Base-by-base conservation (phyloP, 2,329 filamentous ascomycete genomes). In the Camptophora hylomeconis region DNA sequence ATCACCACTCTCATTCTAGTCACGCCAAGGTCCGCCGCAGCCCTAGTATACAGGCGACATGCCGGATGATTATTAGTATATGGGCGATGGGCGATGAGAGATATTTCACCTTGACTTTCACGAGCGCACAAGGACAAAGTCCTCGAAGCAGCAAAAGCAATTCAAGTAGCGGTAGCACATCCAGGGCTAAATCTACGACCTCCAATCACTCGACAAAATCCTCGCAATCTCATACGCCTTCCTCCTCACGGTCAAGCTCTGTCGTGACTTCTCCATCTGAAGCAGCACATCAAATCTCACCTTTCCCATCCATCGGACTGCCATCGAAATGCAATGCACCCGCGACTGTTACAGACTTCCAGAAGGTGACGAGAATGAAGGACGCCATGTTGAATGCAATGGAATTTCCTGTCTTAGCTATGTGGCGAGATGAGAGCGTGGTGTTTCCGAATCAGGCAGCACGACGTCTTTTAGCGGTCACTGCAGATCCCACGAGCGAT, bases 391-490 rank as follows among this genome's bases (percentile, higher is more conserved):
- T 87, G 5, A 78, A 83, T 46, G 80, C 73, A 20, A 80, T 80
- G 15, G 68, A 72, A 36, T 73, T 81, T 47, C 80, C 80, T 0
- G 75, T 82, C 13, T 59, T 84, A 24, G 75, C 77, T 14, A 80
- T 84, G 72, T 86, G 80, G 80, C 78, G 75, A 46, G 80, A 87
- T 40, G 72, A 77, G 30, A 77, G 70, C 26, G 72, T 83, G 25
- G 74, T 71, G 0, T 73, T 83, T 23, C 75, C 79, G 3, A 87
- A 87, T 45, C 69, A 67, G 41, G 76, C 77, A 3, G 69, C 69
- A 8, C 57, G 66, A 8, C 50, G 55, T 3, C 50, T 76, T n/a
- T 61, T 73, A 35, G 46, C 56, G 14, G 50, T 54, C 7, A 49
- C 58, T 9, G 51, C 54, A 3, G 57, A 61, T 19, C 43, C 59